Evolutionary conservation across 208 protist genomes (phyloP).

Genomic region (Angomonas desouzai): DNA sequence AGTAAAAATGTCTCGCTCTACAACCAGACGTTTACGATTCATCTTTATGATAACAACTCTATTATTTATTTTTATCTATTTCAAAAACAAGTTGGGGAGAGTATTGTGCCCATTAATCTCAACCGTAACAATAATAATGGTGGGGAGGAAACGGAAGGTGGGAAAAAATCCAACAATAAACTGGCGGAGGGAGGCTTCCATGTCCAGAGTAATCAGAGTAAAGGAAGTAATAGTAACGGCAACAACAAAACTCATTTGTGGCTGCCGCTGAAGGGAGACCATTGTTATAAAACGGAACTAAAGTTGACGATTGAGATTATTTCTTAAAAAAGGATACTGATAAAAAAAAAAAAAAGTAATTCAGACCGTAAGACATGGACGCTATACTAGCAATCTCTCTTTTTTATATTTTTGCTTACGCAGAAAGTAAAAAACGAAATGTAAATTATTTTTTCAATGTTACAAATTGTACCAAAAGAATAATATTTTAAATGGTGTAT

Average conservation of each 20-base stretch:
- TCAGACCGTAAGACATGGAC: background rate
- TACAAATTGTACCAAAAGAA: too few species aligned
- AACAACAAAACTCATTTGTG: conserved; percentile 6
- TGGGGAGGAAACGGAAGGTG: background rate
- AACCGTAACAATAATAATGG: background rate
- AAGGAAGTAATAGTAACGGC: background rate
- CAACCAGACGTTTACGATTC: conserved; percentile 2
- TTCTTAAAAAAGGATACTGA: background rate
- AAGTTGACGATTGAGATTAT: conserved; percentile 12
- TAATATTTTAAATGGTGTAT: background rate
- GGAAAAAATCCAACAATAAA: background rate
- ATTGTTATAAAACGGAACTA: conserved; percentile 12
- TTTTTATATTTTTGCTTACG: background rate
- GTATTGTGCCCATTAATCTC: background rate
- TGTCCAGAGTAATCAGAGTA: background rate
- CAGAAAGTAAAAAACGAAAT: background rate
- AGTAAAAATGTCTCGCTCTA: conserved; percentile 3
- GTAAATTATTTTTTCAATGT: background rate
- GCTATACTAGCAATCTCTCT: background rate
- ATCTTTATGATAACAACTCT: conserved; percentile 11
- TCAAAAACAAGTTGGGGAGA: background rate
- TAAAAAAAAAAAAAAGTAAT: conserved; percentile 6
- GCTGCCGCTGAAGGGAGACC: conserved; percentile 8
- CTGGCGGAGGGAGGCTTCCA: background rate
- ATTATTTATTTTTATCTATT: conserved; percentile 5